These are phyloP conservation scores for Arachnomyces sp. DNA, from an alignment of 2,329 filamentous ascomycete species.

Conservation along the genomic window DNA sequence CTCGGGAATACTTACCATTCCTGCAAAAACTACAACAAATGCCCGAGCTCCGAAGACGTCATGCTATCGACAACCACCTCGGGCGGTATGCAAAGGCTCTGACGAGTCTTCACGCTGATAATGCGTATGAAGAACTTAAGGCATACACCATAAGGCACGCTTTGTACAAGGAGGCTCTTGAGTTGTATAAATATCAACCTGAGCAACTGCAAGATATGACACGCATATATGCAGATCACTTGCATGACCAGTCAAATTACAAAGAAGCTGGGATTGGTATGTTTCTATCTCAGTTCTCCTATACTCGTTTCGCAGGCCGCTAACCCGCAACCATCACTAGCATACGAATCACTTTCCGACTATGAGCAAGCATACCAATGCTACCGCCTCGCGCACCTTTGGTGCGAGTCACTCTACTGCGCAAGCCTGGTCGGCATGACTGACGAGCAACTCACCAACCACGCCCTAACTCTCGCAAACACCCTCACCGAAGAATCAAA, in stretches of 20 bases:
- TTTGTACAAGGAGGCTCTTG: conserved; percentile 69
- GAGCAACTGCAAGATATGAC: conserved; percentile 60
- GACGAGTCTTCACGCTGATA: conserved; percentile 61
- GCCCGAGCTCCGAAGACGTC: conserved; percentile 60
- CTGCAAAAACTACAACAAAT: conserved; percentile 77
- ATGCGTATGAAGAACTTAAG: conserved; percentile 68
- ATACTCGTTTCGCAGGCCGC: background rate
- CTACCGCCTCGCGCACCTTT: conserved; percentile 77
- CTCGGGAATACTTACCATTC: conserved; percentile 90
- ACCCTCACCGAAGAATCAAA: conserved; percentile 69
- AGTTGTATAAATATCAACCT: conserved; percentile 74
- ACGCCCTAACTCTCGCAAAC: conserved; percentile 69
- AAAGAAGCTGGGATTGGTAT: conserved; percentile 70
- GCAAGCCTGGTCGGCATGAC: conserved; percentile 62
- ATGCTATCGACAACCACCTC: conserved; percentile 83
- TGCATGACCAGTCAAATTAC: conserved; percentile 66
- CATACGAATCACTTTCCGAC: conserved; percentile 77
- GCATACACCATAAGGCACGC: conserved; percentile 69
- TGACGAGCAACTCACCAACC: conserved; percentile 50
- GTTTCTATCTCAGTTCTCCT: conserved; percentile 6
- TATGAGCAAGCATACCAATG: conserved; percentile 67
- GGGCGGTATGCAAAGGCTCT: conserved; percentile 69
- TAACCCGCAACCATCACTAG: conserved; percentile 24
- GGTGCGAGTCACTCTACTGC: conserved; percentile 81
- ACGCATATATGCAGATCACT: conserved; percentile 66